A percentile compares a stretch with the other conserved stretches of the same genome.
These are phyloP conservation scores for Pachysandra terminalis DNA, from an alignment of 164 flowering plant genomes.

Conservation along the genomic window DNA sequence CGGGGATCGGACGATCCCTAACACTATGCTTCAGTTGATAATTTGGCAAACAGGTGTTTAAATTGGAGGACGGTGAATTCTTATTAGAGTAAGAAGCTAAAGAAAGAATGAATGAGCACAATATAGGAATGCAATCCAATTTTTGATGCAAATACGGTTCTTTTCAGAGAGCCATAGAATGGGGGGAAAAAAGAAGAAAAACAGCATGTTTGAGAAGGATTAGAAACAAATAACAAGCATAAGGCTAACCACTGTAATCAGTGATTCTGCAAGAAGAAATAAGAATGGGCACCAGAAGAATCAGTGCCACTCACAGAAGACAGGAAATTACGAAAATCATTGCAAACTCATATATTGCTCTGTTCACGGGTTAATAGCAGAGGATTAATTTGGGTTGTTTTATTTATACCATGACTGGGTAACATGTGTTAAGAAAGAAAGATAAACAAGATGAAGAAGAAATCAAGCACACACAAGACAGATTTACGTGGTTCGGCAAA, in stretches of 20 bases:
- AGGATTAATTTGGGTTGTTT: background rate
- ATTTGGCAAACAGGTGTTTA: background rate
- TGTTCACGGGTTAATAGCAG: background rate
- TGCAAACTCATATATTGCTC: background rate
- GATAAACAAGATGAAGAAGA: too few species aligned
- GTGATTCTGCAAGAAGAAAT: background rate
- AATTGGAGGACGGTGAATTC: background rate
- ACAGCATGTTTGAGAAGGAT: too few species aligned
- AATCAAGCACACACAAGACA: too few species aligned
- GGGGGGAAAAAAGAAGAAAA: too few species aligned
- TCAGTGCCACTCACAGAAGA: background rate
- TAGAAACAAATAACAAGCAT: background rate
- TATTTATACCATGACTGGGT: background rate
- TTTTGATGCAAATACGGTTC: background rate
- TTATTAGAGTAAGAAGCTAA: background rate
- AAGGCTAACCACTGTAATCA: background rate
- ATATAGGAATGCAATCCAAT: background rate
- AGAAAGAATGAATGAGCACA: background rate
- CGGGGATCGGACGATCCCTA: too few species aligned
- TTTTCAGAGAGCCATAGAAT: too few species aligned
- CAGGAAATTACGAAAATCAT: background rate
- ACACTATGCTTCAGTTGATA: background rate
- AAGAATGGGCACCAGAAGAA: background rate
- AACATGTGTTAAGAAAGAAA: too few species aligned
- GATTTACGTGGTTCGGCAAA: too few species aligned